Conservation (phyloP, 345 rosid species). For the Gossypium rotundifolium region DNA sequence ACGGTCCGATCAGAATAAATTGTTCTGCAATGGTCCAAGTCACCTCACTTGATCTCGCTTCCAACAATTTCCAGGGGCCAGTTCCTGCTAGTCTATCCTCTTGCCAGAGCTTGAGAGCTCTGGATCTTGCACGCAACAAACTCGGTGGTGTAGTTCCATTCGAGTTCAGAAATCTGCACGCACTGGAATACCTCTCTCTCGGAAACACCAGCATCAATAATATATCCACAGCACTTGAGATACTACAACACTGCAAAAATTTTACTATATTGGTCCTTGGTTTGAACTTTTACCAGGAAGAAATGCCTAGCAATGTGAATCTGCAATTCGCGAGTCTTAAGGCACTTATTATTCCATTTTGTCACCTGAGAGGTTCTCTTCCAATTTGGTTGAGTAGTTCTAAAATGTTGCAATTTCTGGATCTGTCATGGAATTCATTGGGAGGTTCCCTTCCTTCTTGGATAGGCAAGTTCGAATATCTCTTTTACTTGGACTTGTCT, state of each 20-base stretch:
- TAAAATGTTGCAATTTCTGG: neutral
- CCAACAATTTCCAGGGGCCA: constrained; percentile 21
- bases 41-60: constrained; percentile 5
- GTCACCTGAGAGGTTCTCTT: neutral
- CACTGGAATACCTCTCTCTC: constrained; percentile 16
- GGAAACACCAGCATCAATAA: neutral
- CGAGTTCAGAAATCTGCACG: constrained; percentile 25
- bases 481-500: constrained; percentile 27
- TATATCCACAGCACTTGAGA: constrained; percentile 8
- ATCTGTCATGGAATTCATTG: constrained; percentile 3
- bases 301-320: neutral
- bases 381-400: neutral
- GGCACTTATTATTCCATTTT: neutral
- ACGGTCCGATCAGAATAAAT: constrained; percentile 21
- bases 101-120: constrained; percentile 11
- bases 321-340: neutral
- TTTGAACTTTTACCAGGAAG: neutral
- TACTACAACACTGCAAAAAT: constrained; percentile 5
- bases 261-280: neutral
- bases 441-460: neutral
- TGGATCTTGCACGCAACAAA: constrained; percentile 9
- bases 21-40: constrained; percentile 30
- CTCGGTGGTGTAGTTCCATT: constrained; percentile 16
- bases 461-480: constrained; percentile 12
- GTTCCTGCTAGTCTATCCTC: constrained; percentile 19